Evolutionary conservation across 2,329 filamentous ascomycete genomes (phyloP), one percentile per base, ranked within the genome.

Genomic region (Cadophora sp.): DNA sequence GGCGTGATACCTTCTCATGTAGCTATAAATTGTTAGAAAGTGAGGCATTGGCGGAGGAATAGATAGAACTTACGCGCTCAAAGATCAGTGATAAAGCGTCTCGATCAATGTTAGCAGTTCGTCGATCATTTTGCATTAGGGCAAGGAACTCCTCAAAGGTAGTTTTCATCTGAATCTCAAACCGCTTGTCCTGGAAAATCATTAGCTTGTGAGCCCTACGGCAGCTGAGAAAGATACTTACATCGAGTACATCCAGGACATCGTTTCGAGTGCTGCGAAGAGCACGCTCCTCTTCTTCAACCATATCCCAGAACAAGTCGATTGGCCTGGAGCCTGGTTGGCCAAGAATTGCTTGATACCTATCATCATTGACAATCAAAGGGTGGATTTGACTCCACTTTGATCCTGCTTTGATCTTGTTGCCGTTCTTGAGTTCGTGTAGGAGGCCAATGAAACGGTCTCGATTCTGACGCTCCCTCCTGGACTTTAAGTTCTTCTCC

Each of bases 291-390:
- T 98, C 94, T 79, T 97, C 94, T 79, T 98, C 96, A 29, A 98
- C 86, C 59, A 94, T 84, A 78, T 99, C 96, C 93, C 95, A 97
- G 82, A 99, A 98, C 7, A 99, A 84, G 76, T 98, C 94, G 72
- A 97, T 86, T 16, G 96, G 93, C 4, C 89, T 92, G 4, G 94
- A 97, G 66, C 95, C 94, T 68, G 87, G 81, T 77, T 97, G 93
- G 62, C 94, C 94, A 68, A 94, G 86, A 84, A 97, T 93, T 71
- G 89, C 89, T 74, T 84, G 86, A 80, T 97, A 98, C 73, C 94
- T 92, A 59, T 91, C 86, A 76, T 99, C 96, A 65, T 92, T 84
- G 74, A 92, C 87, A 73, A 99, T 87, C 59, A 91, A 79, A 0
- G 91, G 88, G 73, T 91, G 84, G 71, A 98, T 85, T 68, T 94